Conservation (phyloP, 1,284 basidiomycete genomes). For the Golubevia sp. region DNA sequence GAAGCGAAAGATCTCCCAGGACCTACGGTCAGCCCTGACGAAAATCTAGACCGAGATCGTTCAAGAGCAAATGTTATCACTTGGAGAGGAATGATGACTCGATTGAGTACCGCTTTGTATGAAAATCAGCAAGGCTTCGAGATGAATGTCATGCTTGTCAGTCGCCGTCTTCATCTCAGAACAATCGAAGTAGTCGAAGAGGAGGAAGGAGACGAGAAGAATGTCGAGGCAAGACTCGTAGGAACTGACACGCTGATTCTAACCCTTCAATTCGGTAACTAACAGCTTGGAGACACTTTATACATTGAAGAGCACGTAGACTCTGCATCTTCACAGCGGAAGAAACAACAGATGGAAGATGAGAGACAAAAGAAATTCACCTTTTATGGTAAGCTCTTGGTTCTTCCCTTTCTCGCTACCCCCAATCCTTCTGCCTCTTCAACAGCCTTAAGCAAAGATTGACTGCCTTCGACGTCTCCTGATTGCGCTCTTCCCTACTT, state of each 20-base stretch:
- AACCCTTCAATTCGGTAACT: too few relatives aligned
- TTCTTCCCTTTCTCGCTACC: conserved; percentile 64
- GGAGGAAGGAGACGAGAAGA: too few relatives aligned
- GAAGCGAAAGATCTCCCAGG: conserved; percentile 7
- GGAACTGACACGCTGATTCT: too few relatives aligned
- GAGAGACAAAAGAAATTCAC: conserved; percentile 11
- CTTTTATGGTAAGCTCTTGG: conserved; percentile 21
- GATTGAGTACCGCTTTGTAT: conserved; percentile 64
- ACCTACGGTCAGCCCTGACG: conserved; percentile 1
- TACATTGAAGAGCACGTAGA: conserved; percentile 82
- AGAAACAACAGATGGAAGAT: conserved; percentile 64
- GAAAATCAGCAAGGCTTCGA: conserved; percentile 18
- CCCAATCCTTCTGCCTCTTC: not conserved
- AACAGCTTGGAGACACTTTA: conserved; percentile 67
- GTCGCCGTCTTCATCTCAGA: too few relatives aligned
- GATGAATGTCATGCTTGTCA: conserved; percentile 40
- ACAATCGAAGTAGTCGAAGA: too few relatives aligned
- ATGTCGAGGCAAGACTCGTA: too few relatives aligned
- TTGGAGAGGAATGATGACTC: conserved; percentile 91
- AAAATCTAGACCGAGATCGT: conserved; percentile 21
- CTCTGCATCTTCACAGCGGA: conserved; percentile 68
- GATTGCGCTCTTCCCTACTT: too few relatives aligned
- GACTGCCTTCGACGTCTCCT: too few relatives aligned
- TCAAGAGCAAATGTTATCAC: conserved; percentile 68
- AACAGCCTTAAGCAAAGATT: too few relatives aligned